Base-by-base conservation (phyloP, 805 yeast species). In the Cyberlindnera euphorbiae region DNA sequence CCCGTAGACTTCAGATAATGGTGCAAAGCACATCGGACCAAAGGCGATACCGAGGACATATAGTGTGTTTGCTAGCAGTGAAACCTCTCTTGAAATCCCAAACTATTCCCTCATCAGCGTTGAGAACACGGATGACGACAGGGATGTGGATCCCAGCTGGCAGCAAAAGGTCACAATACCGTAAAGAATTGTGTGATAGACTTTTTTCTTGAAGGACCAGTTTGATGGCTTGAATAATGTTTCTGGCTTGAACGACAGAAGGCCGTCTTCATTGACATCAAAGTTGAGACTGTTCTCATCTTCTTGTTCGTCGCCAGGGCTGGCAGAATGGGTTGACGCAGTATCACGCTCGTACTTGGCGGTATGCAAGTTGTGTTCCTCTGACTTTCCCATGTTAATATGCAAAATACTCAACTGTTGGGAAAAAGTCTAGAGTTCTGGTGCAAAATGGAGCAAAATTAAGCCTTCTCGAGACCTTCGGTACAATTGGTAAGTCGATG, bases 1-100 rank as follows among this genome's bases (percentile, higher is more conserved):
- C 6, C 69, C 67, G 37, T 52, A 60, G 2, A 62, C 56, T 26
- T 56, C 60, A 2, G 77, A 71, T 8, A 74, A 45, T 2, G 82
- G 82, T 1, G 82, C 85, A 71, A 78, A 75, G 10, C 79, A 44
- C 55, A 78, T 45, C 7, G 52, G 52, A 0, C 88, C 89, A 12
- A 75, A 58, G 1, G 83, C 84, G 49, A 79, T 73, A 0, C 88
- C 89, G 32, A 79, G 53, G 10, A 80, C 74, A 46, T 73, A 82
- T 12, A 80, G 56, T 0, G 86, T 66, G 2, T 80, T 71, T 9
- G 74, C 68, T 30, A 81, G 59, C 12, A 73, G 59, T 4, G 79
- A 69, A 1, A 67, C 72, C 14, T 69, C 71, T 24, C 59, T 34
- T 5, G 73, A 66, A 11, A 75, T 60, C 17, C 67, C 68, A 58